Conservation (phyloP, 2,329 filamentous ascomycete species). For the Dryadomyces quercus-mongolicae region DNA sequence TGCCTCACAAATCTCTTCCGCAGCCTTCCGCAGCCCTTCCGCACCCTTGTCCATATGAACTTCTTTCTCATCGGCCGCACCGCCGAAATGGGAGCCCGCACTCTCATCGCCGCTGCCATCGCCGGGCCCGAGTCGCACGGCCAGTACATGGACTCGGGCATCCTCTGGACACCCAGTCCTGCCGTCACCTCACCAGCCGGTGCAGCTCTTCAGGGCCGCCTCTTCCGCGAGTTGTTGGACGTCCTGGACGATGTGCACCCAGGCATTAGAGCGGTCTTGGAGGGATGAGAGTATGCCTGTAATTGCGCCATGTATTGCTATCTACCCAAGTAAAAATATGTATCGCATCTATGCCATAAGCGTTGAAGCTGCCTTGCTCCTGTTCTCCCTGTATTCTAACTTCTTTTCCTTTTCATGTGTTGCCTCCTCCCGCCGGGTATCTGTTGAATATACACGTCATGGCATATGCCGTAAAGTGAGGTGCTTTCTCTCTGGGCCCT, state of each 20-base stretch:
- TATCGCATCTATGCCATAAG: too few relatives aligned
- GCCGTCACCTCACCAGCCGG: slow-evolving; percentile 27
- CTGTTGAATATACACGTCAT: background rate
- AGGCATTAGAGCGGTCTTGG: slow-evolving; percentile 20
- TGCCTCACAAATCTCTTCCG: slow-evolving; percentile 29
- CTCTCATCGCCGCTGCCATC: slow-evolving; percentile 24
- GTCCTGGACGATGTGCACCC: slow-evolving; percentile 30
- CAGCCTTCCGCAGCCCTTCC: slow-evolving; percentile 18
- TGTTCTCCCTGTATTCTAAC: background rate
- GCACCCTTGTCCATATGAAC: slow-evolving; percentile 9
- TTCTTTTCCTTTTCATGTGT: background rate
- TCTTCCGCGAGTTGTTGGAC: slow-evolving; percentile 29
- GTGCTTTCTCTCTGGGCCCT: too few relatives aligned
- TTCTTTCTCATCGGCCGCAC: slow-evolving; percentile 20
- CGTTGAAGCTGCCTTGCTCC: slow-evolving; percentile 1
- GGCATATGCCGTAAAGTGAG: too few relatives aligned
- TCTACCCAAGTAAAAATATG: too few relatives aligned
- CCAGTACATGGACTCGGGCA: slow-evolving; percentile 24
- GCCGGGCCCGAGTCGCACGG: slow-evolving; percentile 27
- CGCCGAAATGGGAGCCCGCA: slow-evolving; percentile 27
- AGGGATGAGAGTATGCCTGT: background rate
- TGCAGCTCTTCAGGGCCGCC: slow-evolving; percentile 19
- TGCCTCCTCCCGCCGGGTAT: background rate
- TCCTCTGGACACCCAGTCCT: slow-evolving; percentile 15
- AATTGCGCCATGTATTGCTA: background rate